phyloP scores from a whole-genome alignment of 208 protist genomes.

The Leishmania major region DNA sequence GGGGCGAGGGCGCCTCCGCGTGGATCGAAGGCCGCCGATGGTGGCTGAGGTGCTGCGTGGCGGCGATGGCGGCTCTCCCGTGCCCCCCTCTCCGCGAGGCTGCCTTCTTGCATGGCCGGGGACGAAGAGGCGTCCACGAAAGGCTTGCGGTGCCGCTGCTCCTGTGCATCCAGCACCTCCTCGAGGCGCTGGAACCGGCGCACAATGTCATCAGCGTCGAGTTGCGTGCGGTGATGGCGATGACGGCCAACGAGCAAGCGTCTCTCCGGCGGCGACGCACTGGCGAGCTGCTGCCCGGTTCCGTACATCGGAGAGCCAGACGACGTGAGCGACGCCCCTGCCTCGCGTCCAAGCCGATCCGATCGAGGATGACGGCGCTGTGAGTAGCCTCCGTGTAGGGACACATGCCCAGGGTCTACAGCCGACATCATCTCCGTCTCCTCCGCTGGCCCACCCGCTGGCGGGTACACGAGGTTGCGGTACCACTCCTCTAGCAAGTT shows the following conservation, averaged over 20 bases:
- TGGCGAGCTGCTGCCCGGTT: background rate
- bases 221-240: constrained; percentile 4
- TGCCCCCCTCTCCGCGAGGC: background rate
- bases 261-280: background rate
- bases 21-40: background rate
- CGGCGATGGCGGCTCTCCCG: background rate
- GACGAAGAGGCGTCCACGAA: background rate
- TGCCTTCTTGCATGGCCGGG: background rate
- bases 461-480: constrained; percentile 39
- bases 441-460: constrained; percentile 12
- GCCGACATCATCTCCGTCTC: constrained; percentile 16
- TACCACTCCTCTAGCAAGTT: constrained; percentile 47
- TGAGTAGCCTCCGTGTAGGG: background rate
- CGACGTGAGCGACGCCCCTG: constrained; percentile 11
- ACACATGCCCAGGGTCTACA: constrained; percentile 16
- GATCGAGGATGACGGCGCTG: constrained; percentile 3
- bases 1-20: background rate
- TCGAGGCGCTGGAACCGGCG: constrained; percentile 36
- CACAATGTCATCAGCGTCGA: constrained; percentile 36
- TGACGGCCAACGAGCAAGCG: background rate
- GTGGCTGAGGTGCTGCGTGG: background rate
- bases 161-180: constrained; percentile 30
- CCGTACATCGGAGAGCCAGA: constrained; percentile 10
- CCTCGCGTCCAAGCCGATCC: background rate
- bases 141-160: constrained; percentile 13